Evolutionary conservation across 106 monocot species (phyloP).

Genomic region (Apostasia shenzhenica): DNA sequence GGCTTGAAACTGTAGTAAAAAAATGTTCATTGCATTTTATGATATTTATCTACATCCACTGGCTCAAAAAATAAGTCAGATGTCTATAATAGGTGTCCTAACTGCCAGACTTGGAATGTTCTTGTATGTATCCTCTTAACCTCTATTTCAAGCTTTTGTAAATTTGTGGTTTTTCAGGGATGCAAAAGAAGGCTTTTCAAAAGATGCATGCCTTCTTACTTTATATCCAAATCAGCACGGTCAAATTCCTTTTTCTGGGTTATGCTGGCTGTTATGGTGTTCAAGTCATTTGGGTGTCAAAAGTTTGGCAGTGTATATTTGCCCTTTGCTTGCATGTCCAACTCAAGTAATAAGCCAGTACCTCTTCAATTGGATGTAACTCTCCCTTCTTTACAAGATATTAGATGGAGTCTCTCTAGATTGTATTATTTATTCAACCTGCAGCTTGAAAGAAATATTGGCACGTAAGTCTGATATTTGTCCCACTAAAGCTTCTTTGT

Average conservation of each 20-base stretch:
- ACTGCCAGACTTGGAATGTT: not conserved
- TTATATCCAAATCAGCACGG: conserved; percentile 16
- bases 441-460: conserved; percentile 76
- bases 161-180: conserved; percentile 24
- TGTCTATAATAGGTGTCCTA: too few relatives aligned
- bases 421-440: conserved; percentile 70
- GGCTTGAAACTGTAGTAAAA: too few relatives aligned
- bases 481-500: not conserved
- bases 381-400: conserved; percentile 60
- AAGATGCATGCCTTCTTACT: conserved; percentile 17
- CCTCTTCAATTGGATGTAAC: conserved; percentile 60
- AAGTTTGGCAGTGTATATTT: conserved; percentile 21
- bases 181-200: conserved; percentile 8
- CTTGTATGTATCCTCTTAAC: not conserved
- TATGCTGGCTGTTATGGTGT: conserved; percentile 5
- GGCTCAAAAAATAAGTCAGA: not conserved
- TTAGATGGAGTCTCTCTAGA: conserved; percentile 63
- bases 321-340: conserved; percentile 54
- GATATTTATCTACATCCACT: not conserved
- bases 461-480: conserved; percentile 41
- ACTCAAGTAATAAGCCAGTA: conserved; percentile 38
- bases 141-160: not conserved
- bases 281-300: conserved; percentile 12
- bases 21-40: not conserved
- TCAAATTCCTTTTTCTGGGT: conserved; percentile 7